These are phyloP conservation scores for Fusarium coicis DNA, from an alignment of 2,329 filamentous ascomycete species.

Conservation along the genomic window DNA sequence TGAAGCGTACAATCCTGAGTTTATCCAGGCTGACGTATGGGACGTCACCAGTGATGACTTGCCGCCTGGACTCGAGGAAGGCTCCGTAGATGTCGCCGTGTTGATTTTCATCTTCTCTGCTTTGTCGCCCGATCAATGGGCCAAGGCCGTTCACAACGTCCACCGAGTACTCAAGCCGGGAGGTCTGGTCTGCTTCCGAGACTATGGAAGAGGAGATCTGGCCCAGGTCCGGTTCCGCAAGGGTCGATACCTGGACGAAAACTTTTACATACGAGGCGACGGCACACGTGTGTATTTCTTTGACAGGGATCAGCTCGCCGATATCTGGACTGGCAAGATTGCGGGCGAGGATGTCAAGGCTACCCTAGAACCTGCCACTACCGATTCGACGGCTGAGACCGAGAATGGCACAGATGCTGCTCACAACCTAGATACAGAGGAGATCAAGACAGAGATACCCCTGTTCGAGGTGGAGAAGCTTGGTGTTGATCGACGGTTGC, in stretches of 20 bases:
- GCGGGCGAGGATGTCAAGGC: constrained; percentile 31
- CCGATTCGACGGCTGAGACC: background rate
- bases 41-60: constrained; percentile 80
- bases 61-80: constrained; percentile 79
- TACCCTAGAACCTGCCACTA: background rate
- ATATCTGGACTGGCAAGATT: constrained; percentile 75
- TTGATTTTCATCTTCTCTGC: constrained; percentile 99
- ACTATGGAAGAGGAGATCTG: constrained; percentile 95
- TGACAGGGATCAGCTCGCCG: constrained; percentile 81
- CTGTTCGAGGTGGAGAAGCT: constrained; percentile 80
- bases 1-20: constrained; percentile 75
- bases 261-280: constrained; percentile 96
- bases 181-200: constrained; percentile 92
- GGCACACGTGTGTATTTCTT: constrained; percentile 99
- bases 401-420: background rate
- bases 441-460: constrained; percentile 39
- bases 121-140: constrained; percentile 86
- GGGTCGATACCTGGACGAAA: constrained; percentile 91
- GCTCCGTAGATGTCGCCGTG: constrained; percentile 89
- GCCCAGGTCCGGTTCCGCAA: constrained; percentile 98
- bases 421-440: constrained; percentile 28
- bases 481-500: constrained; percentile 85
- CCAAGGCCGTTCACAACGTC: constrained; percentile 82
- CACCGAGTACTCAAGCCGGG: constrained; percentile 87
- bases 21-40: constrained; percentile 94